Evolutionary conservation across 1,284 basidiomycete genomes (phyloP), one percentile per base, ranked within the genome.

Genomic region (Ceratobasidium sp.): DNA sequence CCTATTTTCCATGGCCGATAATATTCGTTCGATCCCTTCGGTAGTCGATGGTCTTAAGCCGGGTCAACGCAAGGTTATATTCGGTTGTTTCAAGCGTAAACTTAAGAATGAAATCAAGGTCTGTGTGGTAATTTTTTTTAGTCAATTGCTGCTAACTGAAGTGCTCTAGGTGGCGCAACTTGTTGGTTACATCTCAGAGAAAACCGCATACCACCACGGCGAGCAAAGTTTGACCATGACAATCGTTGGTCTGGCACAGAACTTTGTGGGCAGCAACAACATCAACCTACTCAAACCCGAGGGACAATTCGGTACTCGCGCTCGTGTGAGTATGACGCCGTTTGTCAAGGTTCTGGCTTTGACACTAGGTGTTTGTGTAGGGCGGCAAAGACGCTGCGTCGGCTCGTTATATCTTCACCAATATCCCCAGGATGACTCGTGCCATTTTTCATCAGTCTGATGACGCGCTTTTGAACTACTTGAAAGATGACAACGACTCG

Each of bases 1-100:
- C 76, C 86, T 98, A 32, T 99, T 99, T 87, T 99, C 97, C 1
- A 98, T 99, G 95, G 97, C 97, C 3, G 97, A 99, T 80, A 97
- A 97, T 77, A 88, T 98, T 77, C 94, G 95, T 77, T 96, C 97
- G 21, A 96, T 99, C 77, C 94, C 97, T 21, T 95, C 93, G 0
- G 88, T 95, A 16, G 90, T 92, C 4, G 97, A 99, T 79, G 97
- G 97, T 41, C 85, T 99, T 76, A 99, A 99, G 82, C 97, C 97
- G n/a, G 97, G 96, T 81, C 97, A 99, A 80, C 87, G 97, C 70
- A 99, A 99, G 81, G 94, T 99, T 70, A 87, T 99, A 41, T 99
- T 93, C 86, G 93, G 86, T 77, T 96, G 93, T 81, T 99, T 98
- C 86, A 97, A 94, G 83, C 89, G 94, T 74, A 98, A 98, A 76